Percentiles rank a stretch among this genome's conserved stretches.
Conservation (phyloP, 2,329 filamentous ascomycete species). For the Fusarium temperatum region DNA sequence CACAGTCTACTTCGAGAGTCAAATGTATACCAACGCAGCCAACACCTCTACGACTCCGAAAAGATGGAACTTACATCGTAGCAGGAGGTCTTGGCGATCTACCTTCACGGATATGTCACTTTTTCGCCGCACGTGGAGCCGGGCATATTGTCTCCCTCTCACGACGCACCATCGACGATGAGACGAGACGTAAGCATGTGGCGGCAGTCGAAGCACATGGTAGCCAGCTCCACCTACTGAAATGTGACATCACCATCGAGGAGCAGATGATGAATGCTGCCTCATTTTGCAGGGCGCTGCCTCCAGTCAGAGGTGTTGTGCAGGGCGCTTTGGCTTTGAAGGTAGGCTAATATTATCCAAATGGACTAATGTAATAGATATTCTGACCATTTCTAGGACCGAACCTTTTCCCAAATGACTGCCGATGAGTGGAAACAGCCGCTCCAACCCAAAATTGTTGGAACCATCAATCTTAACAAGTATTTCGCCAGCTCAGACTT, state of each 20-base stretch:
- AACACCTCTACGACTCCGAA: background rate
- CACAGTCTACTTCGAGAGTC: background rate
- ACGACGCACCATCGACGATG: background rate
- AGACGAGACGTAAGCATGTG: background rate
- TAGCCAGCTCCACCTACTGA: background rate
- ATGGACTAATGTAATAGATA: no score
- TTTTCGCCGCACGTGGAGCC: background rate
- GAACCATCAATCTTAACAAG: conserved; percentile 4
- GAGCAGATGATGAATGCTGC: background rate
- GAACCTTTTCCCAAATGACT: conserved; percentile 7
- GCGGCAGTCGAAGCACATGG: background rate
- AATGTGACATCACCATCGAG: background rate
- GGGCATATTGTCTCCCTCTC: conserved; percentile 8
- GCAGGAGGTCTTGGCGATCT: background rate
- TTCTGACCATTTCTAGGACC: background rate
- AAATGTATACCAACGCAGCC: background rate
- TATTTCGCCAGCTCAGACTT: background rate
- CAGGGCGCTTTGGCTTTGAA: background rate
- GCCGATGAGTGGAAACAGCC: conserved; percentile 1
- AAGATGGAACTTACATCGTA: background rate
- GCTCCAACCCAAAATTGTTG: background rate
- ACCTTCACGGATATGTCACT: background rate
- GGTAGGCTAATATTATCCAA: background rate
- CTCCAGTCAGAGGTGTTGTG: background rate
- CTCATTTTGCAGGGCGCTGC: background rate